Percentiles rank a stretch among this genome's conserved stretches.
phyloP scores from a whole-genome alignment of 805 yeast species.

The Monosporozyma unispora region DNA sequence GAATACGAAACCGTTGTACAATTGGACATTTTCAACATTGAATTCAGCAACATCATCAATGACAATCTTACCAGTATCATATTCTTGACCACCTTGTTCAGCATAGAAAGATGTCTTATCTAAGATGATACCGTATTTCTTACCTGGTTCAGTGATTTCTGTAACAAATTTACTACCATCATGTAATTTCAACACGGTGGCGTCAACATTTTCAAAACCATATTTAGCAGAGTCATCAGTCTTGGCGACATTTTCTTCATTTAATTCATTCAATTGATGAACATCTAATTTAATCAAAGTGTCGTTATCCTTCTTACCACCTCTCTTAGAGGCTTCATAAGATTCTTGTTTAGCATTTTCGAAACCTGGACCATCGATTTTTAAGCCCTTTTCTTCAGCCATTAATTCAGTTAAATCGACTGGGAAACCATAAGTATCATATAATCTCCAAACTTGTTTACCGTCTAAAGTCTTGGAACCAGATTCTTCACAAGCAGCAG shows the following conservation, averaged over 20 bases:
- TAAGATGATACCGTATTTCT: slow-evolving; percentile 70
- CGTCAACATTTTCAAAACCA: slow-evolving; percentile 56
- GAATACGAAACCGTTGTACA: slow-evolving; percentile 87
- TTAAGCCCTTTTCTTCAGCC: slow-evolving; percentile 97
- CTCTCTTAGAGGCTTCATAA: slow-evolving; percentile 90
- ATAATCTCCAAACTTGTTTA: slow-evolving; percentile 94
- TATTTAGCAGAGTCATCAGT: slow-evolving; percentile 82
- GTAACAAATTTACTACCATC: slow-evolving; percentile 56
- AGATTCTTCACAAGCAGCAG: slow-evolving; percentile 67
- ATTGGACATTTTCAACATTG: slow-evolving; percentile 84
- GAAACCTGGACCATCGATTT: slow-evolving; percentile 85
- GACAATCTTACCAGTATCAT: slow-evolving; percentile 86
- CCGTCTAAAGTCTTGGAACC: slow-evolving; percentile 76
- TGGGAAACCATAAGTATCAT: slow-evolving; percentile 98
- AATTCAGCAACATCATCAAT: slow-evolving; percentile 84
- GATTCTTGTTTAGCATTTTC: slow-evolving; percentile 85
- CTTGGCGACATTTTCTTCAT: slow-evolving; percentile 52
- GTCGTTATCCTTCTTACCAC: slow-evolving; percentile 52
- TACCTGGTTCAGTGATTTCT: slow-evolving; percentile 35
- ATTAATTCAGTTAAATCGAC: slow-evolving; percentile 93
- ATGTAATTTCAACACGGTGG: slow-evolving; percentile 64
- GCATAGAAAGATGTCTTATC: slow-evolving; percentile 95
- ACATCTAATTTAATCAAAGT: slow-evolving; percentile 76
- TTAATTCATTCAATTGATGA: slow-evolving; percentile 69
- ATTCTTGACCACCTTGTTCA: slow-evolving; percentile 99